Conservation (phyloP, 2,329 filamentous ascomycete genomes). For the Talaromyces sp. region DNA sequence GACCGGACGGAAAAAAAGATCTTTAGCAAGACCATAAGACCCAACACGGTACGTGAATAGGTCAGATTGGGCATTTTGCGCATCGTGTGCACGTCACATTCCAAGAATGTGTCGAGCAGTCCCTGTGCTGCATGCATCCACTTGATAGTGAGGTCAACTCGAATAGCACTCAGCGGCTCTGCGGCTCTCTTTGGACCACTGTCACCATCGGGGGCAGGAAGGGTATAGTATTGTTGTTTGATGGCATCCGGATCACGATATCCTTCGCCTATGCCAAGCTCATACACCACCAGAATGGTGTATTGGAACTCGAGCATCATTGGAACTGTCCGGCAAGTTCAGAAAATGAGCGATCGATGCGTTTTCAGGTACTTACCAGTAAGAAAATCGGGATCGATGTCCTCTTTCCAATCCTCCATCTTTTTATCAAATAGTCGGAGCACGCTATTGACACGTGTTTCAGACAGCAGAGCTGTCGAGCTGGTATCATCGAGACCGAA, state of each 20-base stretch:
- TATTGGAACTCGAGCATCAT: constrained; percentile 32
- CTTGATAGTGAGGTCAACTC: constrained; percentile 36
- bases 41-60: constrained; percentile 32
- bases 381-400: constrained; percentile 27
- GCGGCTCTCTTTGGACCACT: constrained; percentile 15
- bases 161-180: constrained; percentile 30
- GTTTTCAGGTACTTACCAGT: constrained; percentile 22
- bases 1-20: constrained; percentile 34
- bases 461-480: constrained; percentile 29
- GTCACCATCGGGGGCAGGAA: constrained; percentile 29
- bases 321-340: constrained; percentile 23
- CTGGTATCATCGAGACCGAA: constrained; percentile 37
- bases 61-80: constrained; percentile 34
- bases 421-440: constrained; percentile 36
- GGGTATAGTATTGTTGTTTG: constrained; percentile 32
- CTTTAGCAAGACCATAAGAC: constrained; percentile 33
- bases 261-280: constrained; percentile 34
- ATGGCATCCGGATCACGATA: constrained; percentile 36
- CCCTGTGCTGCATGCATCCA: constrained; percentile 37
- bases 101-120: constrained; percentile 31
- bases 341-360: background rate
- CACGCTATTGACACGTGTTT: constrained; percentile 33
- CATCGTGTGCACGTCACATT: constrained; percentile 33
- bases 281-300: constrained; percentile 32
- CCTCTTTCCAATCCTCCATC: constrained; percentile 34